Evolutionary conservation across 805 yeast species (phyloP).

Genomic region (Lachancea kluyveri): DNA sequence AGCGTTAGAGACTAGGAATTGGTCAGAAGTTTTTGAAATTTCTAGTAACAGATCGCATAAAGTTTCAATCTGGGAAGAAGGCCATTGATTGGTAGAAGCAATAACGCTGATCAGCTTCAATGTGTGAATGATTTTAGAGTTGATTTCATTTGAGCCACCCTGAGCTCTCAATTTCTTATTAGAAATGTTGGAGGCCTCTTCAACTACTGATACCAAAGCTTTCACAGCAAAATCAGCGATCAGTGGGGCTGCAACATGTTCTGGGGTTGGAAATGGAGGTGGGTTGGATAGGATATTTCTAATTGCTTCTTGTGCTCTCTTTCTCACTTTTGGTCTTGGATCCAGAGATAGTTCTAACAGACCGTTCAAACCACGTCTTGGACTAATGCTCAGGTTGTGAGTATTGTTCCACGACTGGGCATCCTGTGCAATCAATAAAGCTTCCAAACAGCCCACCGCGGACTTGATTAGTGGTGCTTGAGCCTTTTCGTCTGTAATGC

Average conservation of each 20-base stretch:
- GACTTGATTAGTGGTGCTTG: slow-evolving; percentile 81
- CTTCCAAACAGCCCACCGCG: slow-evolving; percentile 79
- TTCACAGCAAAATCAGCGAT: slow-evolving; percentile 66
- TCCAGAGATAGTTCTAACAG: slow-evolving; percentile 74
- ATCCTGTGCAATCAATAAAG: slow-evolving; percentile 75
- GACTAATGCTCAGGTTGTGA: slow-evolving; percentile 45
- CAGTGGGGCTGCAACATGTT: slow-evolving; percentile 68
- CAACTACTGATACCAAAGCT: slow-evolving; percentile 42
- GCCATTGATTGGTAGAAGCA: slow-evolving; percentile 78
- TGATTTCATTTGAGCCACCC: slow-evolving; percentile 42
- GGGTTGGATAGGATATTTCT: slow-evolving; percentile 51
- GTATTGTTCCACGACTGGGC: slow-evolving; percentile 66
- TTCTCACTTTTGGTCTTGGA: slow-evolving; percentile 90
- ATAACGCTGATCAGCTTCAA: slow-evolving; percentile 71
- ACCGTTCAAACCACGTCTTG: slow-evolving; percentile 76
- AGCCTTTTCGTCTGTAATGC: slow-evolving; percentile 58
- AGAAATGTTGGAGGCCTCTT: slow-evolving; percentile 31
- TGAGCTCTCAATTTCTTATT: slow-evolving; percentile 29
- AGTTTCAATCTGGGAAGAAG: slow-evolving; percentile 56
- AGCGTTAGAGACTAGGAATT: slow-evolving; percentile 73
- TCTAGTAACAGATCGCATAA: slow-evolving; percentile 73
- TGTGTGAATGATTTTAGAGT: slow-evolving; percentile 61
- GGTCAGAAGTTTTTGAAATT: slow-evolving; percentile 77
- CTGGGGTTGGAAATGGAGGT: slow-evolving; percentile 71
- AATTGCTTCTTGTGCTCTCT: slow-evolving; percentile 91